Evolutionary conservation across 805 yeast genomes (phyloP), one percentile per base, ranked within the genome.

Genomic region (Pichia cephalocereana): DNA sequence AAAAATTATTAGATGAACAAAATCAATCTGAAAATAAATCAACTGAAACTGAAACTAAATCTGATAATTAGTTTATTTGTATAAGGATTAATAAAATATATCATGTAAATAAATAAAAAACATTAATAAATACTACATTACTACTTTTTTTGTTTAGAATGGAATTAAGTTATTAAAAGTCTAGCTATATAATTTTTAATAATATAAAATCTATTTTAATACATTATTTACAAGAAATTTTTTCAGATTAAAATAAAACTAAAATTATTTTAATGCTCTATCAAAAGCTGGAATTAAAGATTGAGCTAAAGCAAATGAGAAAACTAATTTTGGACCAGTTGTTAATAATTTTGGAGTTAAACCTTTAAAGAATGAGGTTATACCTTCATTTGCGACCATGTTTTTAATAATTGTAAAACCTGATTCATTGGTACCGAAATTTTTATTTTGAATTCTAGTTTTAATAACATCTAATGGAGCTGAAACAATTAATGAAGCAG

Each of bases 401-500:
- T 91, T 90, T 71, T 87, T 89, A 69, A 93, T 75, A 60, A 93
- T 93, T 37, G 85, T 86, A 68, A 91, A 73, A 39, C 99, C 99
- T 44, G 88, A 76, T 72, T 93, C 96, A 53, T 96, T 95, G 70
- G 89, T 86, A 61, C 90, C 98, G 60, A 93, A 93, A 74, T 84
- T 88, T 70, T 81, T 83, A 77, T 93, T 93, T 72, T 93, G 99
- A 62, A 93, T 93, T 75, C 99, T 84, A 52, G 99, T 93, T 77
- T 93, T 93, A 70, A 93, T 91, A 49, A 93, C 97, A 65, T 93
- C 99, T 62, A 93, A 77, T 43, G 99, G 99, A 47, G 99, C 99
- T 58, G 95, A 83, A 23, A 93, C 97, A 64, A 93, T 86, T 68
- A 93, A 77, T 10, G 98, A 91, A 19, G 98, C 95, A 48, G 95